phyloP scores from a whole-genome alignment of 2,329 filamentous ascomycete species.

The Massarina eburnea region DNA sequence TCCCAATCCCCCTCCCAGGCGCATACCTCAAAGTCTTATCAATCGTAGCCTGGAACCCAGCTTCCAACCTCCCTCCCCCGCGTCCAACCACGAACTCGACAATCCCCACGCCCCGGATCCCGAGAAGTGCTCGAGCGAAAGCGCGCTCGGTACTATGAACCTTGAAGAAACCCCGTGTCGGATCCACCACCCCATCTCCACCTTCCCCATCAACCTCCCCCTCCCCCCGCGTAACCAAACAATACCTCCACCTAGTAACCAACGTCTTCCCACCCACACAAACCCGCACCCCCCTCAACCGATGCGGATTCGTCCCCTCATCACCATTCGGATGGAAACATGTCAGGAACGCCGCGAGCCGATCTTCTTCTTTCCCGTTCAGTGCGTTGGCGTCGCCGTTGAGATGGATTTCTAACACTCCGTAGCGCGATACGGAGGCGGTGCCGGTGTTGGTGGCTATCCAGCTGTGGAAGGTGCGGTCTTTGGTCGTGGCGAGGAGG shows the following conservation, averaged over 20 bases:
- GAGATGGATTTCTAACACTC: constrained; percentile 11
- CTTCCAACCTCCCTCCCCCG: constrained; percentile 11
- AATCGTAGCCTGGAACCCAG: constrained; percentile 2
- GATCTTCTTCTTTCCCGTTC: constrained; percentile 13
- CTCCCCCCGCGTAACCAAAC: too few relatives aligned
- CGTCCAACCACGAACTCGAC: constrained; percentile 10
- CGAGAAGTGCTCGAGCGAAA: constrained; percentile 16
- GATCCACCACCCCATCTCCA: too few relatives aligned
- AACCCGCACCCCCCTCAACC: too few relatives aligned
- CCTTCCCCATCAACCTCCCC: too few relatives aligned
- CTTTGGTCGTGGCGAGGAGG: constrained; percentile 1
- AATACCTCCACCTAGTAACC: too few relatives aligned
- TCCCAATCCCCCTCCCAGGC: background rate
- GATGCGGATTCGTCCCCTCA: too few relatives aligned
- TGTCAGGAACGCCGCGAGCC: constrained; percentile 15
- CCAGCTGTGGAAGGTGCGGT: background rate
- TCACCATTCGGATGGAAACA: constrained; percentile 10
- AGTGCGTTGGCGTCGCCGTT: constrained; percentile 8
- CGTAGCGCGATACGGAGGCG: background rate
- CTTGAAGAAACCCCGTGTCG: too few relatives aligned
- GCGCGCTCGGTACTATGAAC: constrained; percentile 13
- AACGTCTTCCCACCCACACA: too few relatives aligned
- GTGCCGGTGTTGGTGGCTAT: background rate
- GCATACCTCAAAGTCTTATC: background rate
- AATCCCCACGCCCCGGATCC: constrained; percentile 16